Percentiles rank a stretch among this genome's conserved stretches.
Conservation (phyloP, 139 green algal species). For the Chlorella vulgaris region DNA sequence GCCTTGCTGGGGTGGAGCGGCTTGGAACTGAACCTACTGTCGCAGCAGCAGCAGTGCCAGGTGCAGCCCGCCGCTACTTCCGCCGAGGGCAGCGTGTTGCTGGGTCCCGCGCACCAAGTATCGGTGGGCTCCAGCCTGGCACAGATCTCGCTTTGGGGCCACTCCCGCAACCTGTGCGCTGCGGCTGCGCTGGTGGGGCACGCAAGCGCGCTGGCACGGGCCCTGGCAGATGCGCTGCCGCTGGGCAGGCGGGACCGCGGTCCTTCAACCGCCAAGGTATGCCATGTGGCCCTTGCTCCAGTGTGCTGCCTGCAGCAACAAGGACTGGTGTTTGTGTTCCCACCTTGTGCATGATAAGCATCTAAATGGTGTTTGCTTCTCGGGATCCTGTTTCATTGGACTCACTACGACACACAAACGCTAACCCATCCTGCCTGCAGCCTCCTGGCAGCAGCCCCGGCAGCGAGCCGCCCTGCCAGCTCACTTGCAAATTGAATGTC, state of each 20-base stretch:
- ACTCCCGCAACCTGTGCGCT: constrained; percentile 36
- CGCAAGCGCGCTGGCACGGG: background rate
- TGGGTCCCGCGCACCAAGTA: constrained; percentile 7
- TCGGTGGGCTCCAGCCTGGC: constrained; percentile 15
- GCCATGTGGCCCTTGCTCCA: background rate
- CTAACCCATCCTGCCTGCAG: no score
- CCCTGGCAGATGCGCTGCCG: background rate
- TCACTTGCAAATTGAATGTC: constrained; percentile 32
- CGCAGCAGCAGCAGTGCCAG: constrained; percentile 22
- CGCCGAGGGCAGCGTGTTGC: constrained; percentile 3
- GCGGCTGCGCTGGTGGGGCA: constrained; percentile 19
- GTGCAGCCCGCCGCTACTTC: constrained; percentile 15
- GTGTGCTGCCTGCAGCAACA: no score
- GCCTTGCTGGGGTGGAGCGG: background rate
- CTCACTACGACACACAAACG: no score
- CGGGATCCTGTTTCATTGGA: no score
- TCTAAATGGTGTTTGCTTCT: background rate
- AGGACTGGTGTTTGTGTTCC: no score
- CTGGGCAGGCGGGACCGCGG: background rate
- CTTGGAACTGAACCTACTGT: constrained; percentile 11
- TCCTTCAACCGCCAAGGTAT: background rate
- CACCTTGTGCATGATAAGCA: background rate
- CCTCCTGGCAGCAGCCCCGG: background rate
- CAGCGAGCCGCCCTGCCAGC: background rate
- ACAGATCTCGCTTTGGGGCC: constrained; percentile 41